phyloP scores from a whole-genome alignment of 805 yeast species.

The Cyberlindnera euphorbiiphila region DNA sequence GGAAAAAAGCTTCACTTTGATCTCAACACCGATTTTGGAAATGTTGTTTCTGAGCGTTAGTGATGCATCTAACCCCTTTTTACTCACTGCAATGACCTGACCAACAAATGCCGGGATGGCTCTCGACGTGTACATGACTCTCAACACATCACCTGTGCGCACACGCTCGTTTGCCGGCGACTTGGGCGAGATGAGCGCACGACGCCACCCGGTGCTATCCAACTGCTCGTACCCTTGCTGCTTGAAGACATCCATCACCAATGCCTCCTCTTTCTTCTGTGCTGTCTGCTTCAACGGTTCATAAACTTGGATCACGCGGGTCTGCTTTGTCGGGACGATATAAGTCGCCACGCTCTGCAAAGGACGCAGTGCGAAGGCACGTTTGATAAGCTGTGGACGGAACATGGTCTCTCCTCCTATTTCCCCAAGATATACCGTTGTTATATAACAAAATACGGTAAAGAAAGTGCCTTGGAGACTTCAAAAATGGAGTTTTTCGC shows the following conservation, averaged over 20 bases:
- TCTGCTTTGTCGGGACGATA: conserved; percentile 15
- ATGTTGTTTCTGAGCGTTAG: conserved; percentile 80
- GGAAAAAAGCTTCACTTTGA: conserved; percentile 73
- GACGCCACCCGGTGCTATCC: conserved; percentile 71
- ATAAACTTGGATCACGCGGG: conserved; percentile 21
- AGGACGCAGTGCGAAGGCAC: conserved; percentile 11
- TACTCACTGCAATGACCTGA: conserved; percentile 70
- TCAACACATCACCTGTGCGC: conserved; percentile 78
- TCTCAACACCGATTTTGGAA: conserved; percentile 80
- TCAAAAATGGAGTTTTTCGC: neutral
- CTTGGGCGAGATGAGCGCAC: conserved; percentile 44
- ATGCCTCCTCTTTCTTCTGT: conserved; percentile 13
- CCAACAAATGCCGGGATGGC: conserved; percentile 69
- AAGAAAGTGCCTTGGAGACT: too few species aligned
- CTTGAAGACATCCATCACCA: conserved; percentile 33
- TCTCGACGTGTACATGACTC: conserved; percentile 59
- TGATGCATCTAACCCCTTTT: conserved; percentile 68
- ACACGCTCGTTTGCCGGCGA: conserved; percentile 39
- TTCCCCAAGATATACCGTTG: too few species aligned
- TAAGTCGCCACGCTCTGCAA: conserved; percentile 15
- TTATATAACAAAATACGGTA: too few species aligned
- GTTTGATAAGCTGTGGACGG: conserved; percentile 11
- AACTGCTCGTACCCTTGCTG: conserved; percentile 29
- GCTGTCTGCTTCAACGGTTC: conserved; percentile 17
- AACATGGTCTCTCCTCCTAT: too few species aligned